These are phyloP conservation scores for Paecilomyces formosus DNA, from an alignment of 2,329 filamentous ascomycete species.

Conservation along the genomic window DNA sequence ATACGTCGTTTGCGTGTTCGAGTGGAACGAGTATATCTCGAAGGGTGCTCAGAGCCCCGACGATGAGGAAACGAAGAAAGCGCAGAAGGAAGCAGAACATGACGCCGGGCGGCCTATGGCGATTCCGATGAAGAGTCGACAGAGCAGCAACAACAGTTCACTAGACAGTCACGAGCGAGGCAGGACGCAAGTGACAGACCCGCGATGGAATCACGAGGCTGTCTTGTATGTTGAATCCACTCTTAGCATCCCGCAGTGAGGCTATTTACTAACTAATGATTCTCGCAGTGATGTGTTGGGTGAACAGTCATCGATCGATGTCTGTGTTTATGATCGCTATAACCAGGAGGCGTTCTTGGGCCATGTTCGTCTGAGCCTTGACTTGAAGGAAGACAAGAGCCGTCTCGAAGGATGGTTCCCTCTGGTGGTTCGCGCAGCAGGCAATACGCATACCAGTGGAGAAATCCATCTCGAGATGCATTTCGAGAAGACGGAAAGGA, in stretches of 20 bases:
- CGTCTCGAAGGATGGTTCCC: slow-evolving; percentile 79
- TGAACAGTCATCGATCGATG: slow-evolving; percentile 79
- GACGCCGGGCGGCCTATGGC: slow-evolving; percentile 81
- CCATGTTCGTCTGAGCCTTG: slow-evolving; percentile 73
- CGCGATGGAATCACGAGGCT: slow-evolving; percentile 92
- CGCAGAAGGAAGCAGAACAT: slow-evolving; percentile 59
- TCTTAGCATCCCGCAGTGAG: background rate
- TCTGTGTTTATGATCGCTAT: slow-evolving; percentile 85
- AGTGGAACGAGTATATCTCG: slow-evolving; percentile 93
- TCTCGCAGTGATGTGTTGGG: slow-evolving; percentile 76
- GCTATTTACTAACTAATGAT: slow-evolving; percentile 23
- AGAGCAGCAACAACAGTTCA: slow-evolving; percentile 89
- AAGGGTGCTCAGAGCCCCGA: slow-evolving; percentile 64
- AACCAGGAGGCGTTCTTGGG: slow-evolving; percentile 86
- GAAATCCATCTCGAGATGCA: slow-evolving; percentile 82
- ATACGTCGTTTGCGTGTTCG: slow-evolving; percentile 94
- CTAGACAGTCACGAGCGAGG: slow-evolving; percentile 55
- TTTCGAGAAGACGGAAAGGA: slow-evolving; percentile 83
- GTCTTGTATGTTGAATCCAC: slow-evolving; percentile 64
- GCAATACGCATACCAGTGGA: slow-evolving; percentile 68
- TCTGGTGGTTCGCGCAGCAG: slow-evolving; percentile 70
- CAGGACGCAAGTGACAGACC: slow-evolving; percentile 66
- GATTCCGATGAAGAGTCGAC: slow-evolving; percentile 93
- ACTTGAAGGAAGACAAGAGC: slow-evolving; percentile 60
- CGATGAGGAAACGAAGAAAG: slow-evolving; percentile 50